Conservation (phyloP, 2,329 filamentous ascomycete genomes). For the Aspergillus pseudoterreus region DNA sequence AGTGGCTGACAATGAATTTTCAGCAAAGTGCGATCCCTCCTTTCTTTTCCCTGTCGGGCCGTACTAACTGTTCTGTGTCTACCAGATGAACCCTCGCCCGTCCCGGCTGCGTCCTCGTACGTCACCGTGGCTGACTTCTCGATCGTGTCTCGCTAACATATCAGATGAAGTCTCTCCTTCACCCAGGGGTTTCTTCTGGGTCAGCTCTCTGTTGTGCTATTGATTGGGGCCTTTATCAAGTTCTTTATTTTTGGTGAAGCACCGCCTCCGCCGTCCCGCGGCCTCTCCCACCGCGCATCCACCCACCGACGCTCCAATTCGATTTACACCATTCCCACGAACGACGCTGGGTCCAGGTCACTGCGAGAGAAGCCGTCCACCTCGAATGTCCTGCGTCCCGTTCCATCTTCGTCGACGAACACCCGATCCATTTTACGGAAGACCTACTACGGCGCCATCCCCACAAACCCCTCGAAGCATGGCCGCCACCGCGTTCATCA, state of each 20-base stretch:
- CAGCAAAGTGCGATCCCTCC: conserved; percentile 24
- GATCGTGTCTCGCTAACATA: neutral
- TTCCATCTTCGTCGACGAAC: conserved; percentile 78
- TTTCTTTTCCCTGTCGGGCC: neutral
- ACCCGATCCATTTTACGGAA: conserved; percentile 79
- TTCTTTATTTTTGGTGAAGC: conserved; percentile 99
- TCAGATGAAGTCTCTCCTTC: conserved; percentile 67
- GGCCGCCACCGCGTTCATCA: conserved; percentile 42
- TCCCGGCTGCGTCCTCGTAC: conserved; percentile 41
- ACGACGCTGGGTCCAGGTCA: conserved; percentile 42
- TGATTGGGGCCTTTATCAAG: conserved; percentile 94
- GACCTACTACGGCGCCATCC: conserved; percentile 80
- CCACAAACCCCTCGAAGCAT: conserved; percentile 39
- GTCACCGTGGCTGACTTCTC: conserved; percentile 12
- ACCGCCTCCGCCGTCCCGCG: conserved; percentile 76
- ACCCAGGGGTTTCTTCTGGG: conserved; percentile 91
- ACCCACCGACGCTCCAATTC: conserved; percentile 73
- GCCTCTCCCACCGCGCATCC: conserved; percentile 69
- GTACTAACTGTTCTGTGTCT: conserved; percentile 13
- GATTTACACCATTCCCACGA: conserved; percentile 43
- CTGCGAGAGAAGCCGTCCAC: conserved; percentile 48
- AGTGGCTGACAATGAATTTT: conserved; percentile 29
- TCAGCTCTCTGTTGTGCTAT: conserved; percentile 84
- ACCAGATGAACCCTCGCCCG: conserved; percentile 26
- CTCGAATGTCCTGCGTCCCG: conserved; percentile 68